Percentiles rank a stretch among this genome's conserved stretches.
phyloP scores from a whole-genome alignment of 2,329 filamentous ascomycete genomes.

The Tolypocladium ovalisporum region DNA sequence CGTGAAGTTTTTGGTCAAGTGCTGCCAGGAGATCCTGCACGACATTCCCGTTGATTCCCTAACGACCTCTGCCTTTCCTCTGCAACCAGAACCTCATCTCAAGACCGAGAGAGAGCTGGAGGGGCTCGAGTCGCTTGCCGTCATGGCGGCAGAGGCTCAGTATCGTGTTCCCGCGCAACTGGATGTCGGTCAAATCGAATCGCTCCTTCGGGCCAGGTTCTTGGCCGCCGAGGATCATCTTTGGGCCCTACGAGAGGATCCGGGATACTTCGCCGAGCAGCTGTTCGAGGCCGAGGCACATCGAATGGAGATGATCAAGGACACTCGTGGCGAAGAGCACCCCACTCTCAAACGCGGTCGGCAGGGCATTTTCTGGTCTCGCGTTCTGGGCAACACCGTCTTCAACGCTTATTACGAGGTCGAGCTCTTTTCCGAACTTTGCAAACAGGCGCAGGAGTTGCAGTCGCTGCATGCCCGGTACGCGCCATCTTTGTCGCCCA shows the following conservation, averaged over 20 bases:
- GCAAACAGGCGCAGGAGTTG: constrained; percentile 15
- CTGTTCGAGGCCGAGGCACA: constrained; percentile 35
- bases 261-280: constrained; percentile 38
- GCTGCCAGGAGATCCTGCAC: constrained; percentile 35
- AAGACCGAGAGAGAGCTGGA: constrained; percentile 16
- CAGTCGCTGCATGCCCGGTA: constrained; percentile 21
- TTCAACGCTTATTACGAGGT: constrained; percentile 21
- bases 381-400: constrained; percentile 23
- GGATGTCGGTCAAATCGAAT: constrained; percentile 31
- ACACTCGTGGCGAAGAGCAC: constrained; percentile 20
- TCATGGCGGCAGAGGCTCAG: constrained; percentile 36
- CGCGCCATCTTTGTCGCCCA: constrained; percentile 15
- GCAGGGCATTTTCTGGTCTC: constrained; percentile 24
- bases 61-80: constrained; percentile 13
- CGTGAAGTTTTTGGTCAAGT: constrained; percentile 36
- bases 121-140: constrained; percentile 25
- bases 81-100: constrained; percentile 25
- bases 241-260: constrained; percentile 46
- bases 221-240: constrained; percentile 40
- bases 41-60: constrained; percentile 29
- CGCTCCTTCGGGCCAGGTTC: constrained; percentile 29
- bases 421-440: constrained; percentile 27
- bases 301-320: constrained; percentile 29
- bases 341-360: constrained; percentile 7
- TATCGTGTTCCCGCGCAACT: constrained; percentile 37